A percentile compares a stretch with the other conserved stretches of the same genome.
Evolutionary conservation across 2,329 filamentous ascomycete genomes (phyloP).

Genomic region (Zasmidium citrigriseum): DNA sequence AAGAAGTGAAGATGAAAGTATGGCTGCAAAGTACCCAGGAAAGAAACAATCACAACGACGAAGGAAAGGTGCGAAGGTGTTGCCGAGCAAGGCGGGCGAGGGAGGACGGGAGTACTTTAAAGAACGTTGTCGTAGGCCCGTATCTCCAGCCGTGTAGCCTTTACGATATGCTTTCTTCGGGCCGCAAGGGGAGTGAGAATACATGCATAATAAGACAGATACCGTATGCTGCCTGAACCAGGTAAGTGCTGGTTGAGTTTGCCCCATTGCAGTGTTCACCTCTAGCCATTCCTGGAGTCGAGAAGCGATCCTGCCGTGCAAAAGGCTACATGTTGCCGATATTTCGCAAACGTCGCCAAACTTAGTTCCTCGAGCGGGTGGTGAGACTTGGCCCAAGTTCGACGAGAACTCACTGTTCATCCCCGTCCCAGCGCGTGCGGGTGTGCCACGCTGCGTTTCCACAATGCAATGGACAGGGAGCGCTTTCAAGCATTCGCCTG

Average conservation of each 20-base stretch:
- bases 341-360: not conserved
- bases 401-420: not conserved
- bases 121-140: not conserved
- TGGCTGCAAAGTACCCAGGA: not conserved
- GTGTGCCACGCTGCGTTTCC: not conserved
- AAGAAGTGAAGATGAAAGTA: not conserved
- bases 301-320: not conserved
- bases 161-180: not conserved
- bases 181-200: not conserved
- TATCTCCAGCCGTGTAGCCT: not conserved
- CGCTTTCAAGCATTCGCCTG: not conserved
- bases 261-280: not conserved
- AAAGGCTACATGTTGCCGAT: not conserved
- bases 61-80: not conserved
- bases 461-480: not conserved
- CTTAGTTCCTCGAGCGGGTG: not conserved
- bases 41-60: not conserved
- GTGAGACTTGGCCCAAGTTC: not conserved
- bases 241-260: not conserved
- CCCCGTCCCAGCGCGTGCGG: not conserved
- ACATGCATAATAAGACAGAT: not conserved
- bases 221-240: not conserved
- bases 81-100: not conserved
- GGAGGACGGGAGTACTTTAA: not conserved
- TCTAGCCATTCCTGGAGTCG: not conserved